Evolutionary conservation across 345 rosid genomes (phyloP).

Genomic region (Chamaenerion angustifolium): DNA sequence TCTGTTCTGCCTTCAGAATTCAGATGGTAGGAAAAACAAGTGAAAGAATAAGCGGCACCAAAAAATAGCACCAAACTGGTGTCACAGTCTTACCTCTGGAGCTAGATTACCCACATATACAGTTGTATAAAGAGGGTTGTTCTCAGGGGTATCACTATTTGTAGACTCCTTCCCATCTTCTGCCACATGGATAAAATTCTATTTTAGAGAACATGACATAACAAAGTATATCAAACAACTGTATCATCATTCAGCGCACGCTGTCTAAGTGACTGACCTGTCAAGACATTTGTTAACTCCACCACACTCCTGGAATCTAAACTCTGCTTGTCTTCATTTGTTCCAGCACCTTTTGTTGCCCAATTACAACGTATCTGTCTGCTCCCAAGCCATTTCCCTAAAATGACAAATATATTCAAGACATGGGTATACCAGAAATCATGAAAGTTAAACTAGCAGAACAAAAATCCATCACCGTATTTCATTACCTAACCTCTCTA

Average conservation of each 20-base stretch:
- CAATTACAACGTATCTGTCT: conserved; percentile 96
- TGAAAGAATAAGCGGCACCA: no score
- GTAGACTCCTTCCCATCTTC: conserved; percentile 78
- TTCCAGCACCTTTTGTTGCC: conserved; percentile 87
- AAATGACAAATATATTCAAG: not conserved
- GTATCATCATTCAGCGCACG: no score
- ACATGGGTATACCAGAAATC: not conserved
- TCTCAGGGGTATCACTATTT: conserved; percentile 77
- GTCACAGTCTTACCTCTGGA: conserved; percentile 47
- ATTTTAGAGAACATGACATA: not conserved
- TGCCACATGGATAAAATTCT: conserved; percentile 15
- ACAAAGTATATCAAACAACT: no score
- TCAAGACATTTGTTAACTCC: conserved; percentile 72
- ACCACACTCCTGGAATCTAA: conserved; percentile 77
- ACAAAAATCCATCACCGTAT: not conserved
- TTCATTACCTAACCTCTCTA: not conserved
- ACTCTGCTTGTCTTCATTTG: conserved; percentile 73
- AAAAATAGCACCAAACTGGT: not conserved
- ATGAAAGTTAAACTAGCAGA: not conserved
- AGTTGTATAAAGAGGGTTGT: conserved; percentile 84
- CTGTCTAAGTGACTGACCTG: conserved; percentile 70
- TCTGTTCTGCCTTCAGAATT: no score
- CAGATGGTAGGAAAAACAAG: no score
- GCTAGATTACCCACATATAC: conserved; percentile 96
- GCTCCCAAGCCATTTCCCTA: conserved; percentile 96